Evolutionary conservation across 495 filamentous ascomycete genomes (phyloP), one percentile per base, ranked within the genome.

Genomic region (Ascodesmis nigricans): DNA sequence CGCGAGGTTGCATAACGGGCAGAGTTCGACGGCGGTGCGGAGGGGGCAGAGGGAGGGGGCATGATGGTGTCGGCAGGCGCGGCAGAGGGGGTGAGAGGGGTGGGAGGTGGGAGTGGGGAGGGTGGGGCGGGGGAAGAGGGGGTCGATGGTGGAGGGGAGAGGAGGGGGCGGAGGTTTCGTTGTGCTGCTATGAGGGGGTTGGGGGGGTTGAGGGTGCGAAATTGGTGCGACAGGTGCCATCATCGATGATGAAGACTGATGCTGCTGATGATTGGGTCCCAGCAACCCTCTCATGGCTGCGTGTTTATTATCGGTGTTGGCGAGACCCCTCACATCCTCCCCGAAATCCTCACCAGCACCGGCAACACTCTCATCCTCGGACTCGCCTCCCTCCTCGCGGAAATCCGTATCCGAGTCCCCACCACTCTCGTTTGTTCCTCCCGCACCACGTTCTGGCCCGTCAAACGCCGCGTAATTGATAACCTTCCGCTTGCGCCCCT

Each of bases 1-100:
- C 3, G 75, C 70, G 16, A 73, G 53, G 6, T 72, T 71, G 43
- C 75, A 81, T 2, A 78, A 58, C 5, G 60, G 61, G 46, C 75
- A 81, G 35, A 58, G 49, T 44, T 80, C 72, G 6, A 62, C 55
- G 0, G 71, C 72, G 13, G 68, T 65, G 44, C 67, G 73, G 26
- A 78, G 55, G 2, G 63, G 64, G 41, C 75, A 81, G 10, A 47
- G 47, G 4, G 76, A 76, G 5, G 46, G 39, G 1, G 54, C 47
- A 46, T 81, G 75, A 13, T 29, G 31, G 9, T 48, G 44, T 2
- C 45, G 36, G 53, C 75, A 81, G 11, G 62, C 68, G 1, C 56
- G 36, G 42, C 75, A 80, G 1, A 8, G 11, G 30, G 31, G 20
- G 35, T 35, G 11, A 32, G 31, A 19, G 34, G 44, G 20, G 28